phyloP scores from a whole-genome alignment of 2,329 filamentous ascomycete genomes.

The Penicillium sp. region DNA sequence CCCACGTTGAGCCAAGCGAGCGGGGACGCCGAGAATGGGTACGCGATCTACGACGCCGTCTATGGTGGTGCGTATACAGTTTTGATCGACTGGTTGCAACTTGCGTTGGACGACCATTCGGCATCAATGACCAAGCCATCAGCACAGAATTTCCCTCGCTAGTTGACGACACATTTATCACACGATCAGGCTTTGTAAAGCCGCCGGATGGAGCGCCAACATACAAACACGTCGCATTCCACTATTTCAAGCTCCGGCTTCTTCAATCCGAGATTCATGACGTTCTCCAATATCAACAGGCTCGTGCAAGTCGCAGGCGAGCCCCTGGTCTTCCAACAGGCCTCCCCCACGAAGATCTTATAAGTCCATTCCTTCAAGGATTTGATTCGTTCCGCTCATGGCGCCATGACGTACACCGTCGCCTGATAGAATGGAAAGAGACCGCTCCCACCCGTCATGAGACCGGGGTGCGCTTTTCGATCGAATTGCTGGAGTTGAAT shows the following conservation, averaged over 20 bases:
- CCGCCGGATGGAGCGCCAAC: conserved; percentile 60
- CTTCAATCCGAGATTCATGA: conserved; percentile 93
- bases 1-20: conserved; percentile 48
- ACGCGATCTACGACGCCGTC: conserved; percentile 73
- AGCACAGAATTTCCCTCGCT: conserved; percentile 91
- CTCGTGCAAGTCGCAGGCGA: conserved; percentile 65
- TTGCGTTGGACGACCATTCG: conserved; percentile 87
- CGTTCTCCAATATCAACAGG: conserved; percentile 86
- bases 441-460: conserved; percentile 69
- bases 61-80: conserved; percentile 98
- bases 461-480: conserved; percentile 82
- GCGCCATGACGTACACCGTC: conserved; percentile 78
- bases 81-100: conserved; percentile 91
- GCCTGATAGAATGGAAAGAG: conserved; percentile 80
- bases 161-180: conserved; percentile 84
- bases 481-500: conserved; percentile 86
- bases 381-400: conserved; percentile 84
- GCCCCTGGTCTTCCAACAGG: conserved; percentile 61
- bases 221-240: conserved; percentile 85
- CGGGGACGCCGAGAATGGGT: conserved; percentile 71
- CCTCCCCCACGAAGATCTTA: conserved; percentile 70
- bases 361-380: conserved; percentile 75
- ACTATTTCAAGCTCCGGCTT: conserved; percentile 83
- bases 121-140: conserved; percentile 91
- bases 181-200: conserved; percentile 64